Evolutionary conservation across 2,329 filamentous ascomycete species (phyloP).

Genomic region (Emericellopsis atlantica): DNA sequence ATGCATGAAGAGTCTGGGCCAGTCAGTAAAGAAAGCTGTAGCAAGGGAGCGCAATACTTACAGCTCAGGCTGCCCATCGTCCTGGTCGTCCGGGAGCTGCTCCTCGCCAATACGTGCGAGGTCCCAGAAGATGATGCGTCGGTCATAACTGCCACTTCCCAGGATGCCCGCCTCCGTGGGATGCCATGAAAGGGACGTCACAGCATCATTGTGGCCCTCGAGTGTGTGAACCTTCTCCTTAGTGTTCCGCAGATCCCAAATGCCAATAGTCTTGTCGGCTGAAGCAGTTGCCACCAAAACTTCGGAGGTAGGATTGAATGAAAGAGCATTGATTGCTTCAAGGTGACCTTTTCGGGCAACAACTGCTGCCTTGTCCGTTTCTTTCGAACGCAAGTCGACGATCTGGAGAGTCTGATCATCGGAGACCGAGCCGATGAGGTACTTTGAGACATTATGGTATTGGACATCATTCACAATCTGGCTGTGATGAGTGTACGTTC

Average conservation of each 20-base stretch:
- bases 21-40: constrained; percentile 7
- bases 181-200: constrained; percentile 91
- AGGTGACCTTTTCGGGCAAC: constrained; percentile 63
- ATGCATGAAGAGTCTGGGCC: constrained; percentile 80
- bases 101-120: constrained; percentile 84
- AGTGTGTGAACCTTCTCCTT: constrained; percentile 83
- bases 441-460: constrained; percentile 76
- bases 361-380: constrained; percentile 54
- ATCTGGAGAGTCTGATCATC: constrained; percentile 92
- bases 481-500: constrained; percentile 76
- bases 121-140: constrained; percentile 94
- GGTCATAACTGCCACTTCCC: constrained; percentile 84
- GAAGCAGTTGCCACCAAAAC: constrained; percentile 85
- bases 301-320: constrained; percentile 89
- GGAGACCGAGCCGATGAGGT: constrained; percentile 84
- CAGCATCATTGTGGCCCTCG: constrained; percentile 77
- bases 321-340: constrained; percentile 90
- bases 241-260: constrained; percentile 91
- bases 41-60: constrained; percentile 30
- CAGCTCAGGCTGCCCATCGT: constrained; percentile 92
- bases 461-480: constrained; percentile 96
- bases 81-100: constrained; percentile 85
- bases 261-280: constrained; percentile 84
- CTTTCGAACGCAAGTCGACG: constrained; percentile 65
- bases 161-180: constrained; percentile 80